These are phyloP conservation scores for Triticum monococcum DNA, from an alignment of 176 grass and related monocot species.

Conservation along the genomic window DNA sequence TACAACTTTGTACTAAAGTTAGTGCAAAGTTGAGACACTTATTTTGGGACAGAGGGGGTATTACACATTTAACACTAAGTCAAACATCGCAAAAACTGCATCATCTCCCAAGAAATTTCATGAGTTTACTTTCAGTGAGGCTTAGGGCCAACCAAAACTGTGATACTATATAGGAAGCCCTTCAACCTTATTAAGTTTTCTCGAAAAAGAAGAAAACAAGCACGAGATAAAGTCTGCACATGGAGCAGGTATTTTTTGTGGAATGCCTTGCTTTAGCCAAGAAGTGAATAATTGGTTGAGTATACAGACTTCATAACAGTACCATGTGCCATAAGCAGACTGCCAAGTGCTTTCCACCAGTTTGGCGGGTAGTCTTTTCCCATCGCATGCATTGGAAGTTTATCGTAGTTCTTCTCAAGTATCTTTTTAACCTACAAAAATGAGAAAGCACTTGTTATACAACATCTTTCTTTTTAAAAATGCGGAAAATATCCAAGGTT, in stretches of 20 bases:
- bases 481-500: neutral
- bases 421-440: conserved; percentile 83
- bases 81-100: neutral
- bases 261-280: neutral
- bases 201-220: neutral
- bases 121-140: neutral
- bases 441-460: conserved; percentile 8
- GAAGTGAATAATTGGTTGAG: neutral
- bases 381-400: conserved; percentile 78
- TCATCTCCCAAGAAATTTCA: neutral
- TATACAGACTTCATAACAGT: conserved; percentile 16
- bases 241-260: neutral
- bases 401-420: conserved; percentile 66
- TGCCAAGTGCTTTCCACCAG: conserved; percentile 94
- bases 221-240: neutral
- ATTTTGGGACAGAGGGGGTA: too few relatives aligned
- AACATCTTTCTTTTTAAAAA: conserved; percentile 18
- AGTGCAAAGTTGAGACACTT: too few relatives aligned
- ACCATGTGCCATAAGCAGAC: conserved; percentile 79
- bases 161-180: neutral
- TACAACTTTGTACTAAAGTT: too few relatives aligned
- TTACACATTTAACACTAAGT: neutral
- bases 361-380: conserved; percentile 82
- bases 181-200: neutral
- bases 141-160: conserved; percentile 13